Evolutionary conservation across 495 filamentous ascomycete genomes (phyloP), one percentile per base, ranked within the genome.

Genomic region (Diplogelasinospora grovesii): DNA sequence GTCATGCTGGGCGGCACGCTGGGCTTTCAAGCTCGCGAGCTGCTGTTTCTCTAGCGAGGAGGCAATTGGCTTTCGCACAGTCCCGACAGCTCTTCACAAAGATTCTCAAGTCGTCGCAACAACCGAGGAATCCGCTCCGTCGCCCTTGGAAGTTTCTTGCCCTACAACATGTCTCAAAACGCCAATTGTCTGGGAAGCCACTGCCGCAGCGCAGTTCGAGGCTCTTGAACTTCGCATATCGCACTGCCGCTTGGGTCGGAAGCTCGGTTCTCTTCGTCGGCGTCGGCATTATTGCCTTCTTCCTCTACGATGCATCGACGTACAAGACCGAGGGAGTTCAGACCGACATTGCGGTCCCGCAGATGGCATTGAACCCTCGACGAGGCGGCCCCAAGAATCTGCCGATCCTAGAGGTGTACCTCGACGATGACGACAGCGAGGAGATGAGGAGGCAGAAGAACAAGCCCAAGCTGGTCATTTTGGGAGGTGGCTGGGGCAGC

Each of bases 401-500:
- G 7, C 92, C 90, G 0, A 94, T 99, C 45, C 79, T 86, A 8
- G 86, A 95, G 49, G 70, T 80, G 4, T 74, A 86, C 35, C 78
- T 99, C 9, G 86, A 92, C 51, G 93, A 97, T 57, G 80, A 93
- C 44, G 89, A 95, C 50, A 75, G 63, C 32, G 75, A 78, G 10
- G 74, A 75, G 39, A 85, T 77, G 60, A 69, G 67, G 36, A 70
- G 66, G 39, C 76, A 81, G 51, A 89, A 84, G 63, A 77, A 85
- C 44, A 97, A 96, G 66, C 92, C 90, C 1, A 81, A 81, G 49
- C 69, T 99, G 57, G 93, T 99, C 7, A 81, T 99, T 19, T 61
- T 99, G 34, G 93, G 93, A 5, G 88, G 87, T 8, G 93, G 93
- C 19, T 99, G 93, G 93, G 93, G 89, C 36, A 88, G 86, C 50